These are phyloP conservation scores for Arthrobotrys conoides DNA, from an alignment of 2,329 filamentous ascomycete species.

Conservation along the genomic window DNA sequence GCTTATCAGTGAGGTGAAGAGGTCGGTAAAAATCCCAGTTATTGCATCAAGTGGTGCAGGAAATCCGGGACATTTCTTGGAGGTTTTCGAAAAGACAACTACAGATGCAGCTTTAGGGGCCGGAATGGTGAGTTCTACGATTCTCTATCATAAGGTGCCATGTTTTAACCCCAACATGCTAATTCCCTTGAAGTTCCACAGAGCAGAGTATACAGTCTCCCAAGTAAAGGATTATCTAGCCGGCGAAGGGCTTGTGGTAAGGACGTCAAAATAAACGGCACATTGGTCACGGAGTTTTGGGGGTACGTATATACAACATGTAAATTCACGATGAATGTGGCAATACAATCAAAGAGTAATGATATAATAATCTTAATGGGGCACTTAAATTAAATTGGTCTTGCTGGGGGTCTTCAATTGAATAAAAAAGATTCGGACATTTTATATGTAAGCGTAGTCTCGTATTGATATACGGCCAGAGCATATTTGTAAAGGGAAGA, in stretches of 20 bases:
- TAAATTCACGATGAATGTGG: conserved; percentile 12
- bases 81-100: conserved; percentile 87
- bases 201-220: conserved; percentile 92
- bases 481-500: neutral
- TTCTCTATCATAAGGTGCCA: neutral
- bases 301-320: no score
- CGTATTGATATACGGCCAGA: neutral
- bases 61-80: conserved; percentile 85
- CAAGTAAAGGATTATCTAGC: conserved; percentile 89
- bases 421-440: no score
- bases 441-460: no score
- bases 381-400: neutral
- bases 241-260: conserved; percentile 80
- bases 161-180: neutral
- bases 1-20: conserved; percentile 88
- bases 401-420: no score
- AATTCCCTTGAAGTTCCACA: conserved; percentile 77
- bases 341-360: neutral
- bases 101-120: conserved; percentile 95
- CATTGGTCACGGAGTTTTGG: conserved; percentile 12
- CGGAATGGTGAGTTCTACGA: conserved; percentile 78
- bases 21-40: conserved; percentile 88
- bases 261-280: conserved; percentile 66
- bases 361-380: neutral
- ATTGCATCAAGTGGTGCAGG: conserved; percentile 96